phyloP scores from a whole-genome alignment of 176 grass and related monocot genomes.

The Urochloa ruziziensis region DNA sequence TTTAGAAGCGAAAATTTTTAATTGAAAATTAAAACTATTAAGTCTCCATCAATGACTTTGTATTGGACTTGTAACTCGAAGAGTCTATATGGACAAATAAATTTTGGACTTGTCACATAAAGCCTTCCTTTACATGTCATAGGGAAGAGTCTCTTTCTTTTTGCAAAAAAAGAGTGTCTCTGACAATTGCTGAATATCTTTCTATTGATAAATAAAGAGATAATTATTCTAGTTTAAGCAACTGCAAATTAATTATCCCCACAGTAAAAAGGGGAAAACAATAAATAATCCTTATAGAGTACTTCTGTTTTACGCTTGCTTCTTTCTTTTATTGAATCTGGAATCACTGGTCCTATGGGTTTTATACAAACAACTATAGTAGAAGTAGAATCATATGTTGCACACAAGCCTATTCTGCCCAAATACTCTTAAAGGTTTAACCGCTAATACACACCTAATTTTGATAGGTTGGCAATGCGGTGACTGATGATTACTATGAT shows the following conservation, averaged over 20 bases:
- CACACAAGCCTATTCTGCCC: not conserved
- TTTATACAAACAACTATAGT: not conserved
- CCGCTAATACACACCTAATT: not conserved
- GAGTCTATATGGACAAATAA: not conserved
- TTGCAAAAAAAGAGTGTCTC: no score
- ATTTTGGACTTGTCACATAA: not conserved
- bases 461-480: slow-evolving; percentile 73
- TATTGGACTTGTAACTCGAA: not conserved
- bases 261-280: not conserved
- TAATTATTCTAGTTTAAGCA: not conserved
- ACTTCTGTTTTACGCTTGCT: not conserved
- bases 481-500: slow-evolving; percentile 75
- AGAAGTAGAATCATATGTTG: not conserved
- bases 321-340: not conserved
- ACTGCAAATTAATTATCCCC: not conserved
- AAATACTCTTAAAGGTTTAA: not conserved
- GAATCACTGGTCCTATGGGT: not conserved
- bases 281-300: not conserved
- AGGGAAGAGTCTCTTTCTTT: not conserved
- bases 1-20: not conserved
- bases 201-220: not conserved
- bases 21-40: not conserved
- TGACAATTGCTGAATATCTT: not conserved
- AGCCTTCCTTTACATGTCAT: not conserved
- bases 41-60: not conserved